A percentile compares a stretch with the other conserved stretches of the same genome.
phyloP scores from a whole-genome alignment of 306 rosid species.

The Dicorynia guianensis region DNA sequence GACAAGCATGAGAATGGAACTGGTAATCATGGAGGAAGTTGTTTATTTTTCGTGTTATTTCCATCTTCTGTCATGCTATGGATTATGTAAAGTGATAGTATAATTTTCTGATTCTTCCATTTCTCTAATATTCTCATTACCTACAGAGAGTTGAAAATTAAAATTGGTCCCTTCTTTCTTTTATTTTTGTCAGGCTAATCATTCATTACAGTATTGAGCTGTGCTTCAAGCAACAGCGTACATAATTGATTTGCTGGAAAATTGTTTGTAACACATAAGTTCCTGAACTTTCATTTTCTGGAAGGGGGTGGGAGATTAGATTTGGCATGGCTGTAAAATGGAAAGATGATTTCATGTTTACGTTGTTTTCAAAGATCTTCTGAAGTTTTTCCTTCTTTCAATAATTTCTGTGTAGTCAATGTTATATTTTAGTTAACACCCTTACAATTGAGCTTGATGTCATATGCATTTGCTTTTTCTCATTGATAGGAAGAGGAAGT shows the following conservation, averaged over 20 bases:
- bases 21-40: conserved; percentile 12
- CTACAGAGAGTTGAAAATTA: conserved; percentile 10
- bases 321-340: conserved; percentile 14
- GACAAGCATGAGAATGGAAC: background rate
- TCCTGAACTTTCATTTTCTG: conserved; percentile 18
- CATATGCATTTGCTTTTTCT: conserved; percentile 41
- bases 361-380: conserved; percentile 2
- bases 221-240: conserved; percentile 6
- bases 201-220: conserved; percentile 9
- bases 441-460: conserved; percentile 26
- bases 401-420: conserved; percentile 6
- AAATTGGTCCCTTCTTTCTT: background rate
- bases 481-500: conserved; percentile 66
- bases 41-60: conserved; percentile 33
- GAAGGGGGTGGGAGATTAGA: conserved; percentile 12
- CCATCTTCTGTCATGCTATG: conserved; percentile 24
- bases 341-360: conserved; percentile 13
- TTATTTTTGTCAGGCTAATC: background rate
- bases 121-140: conserved; percentile 4
- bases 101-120: conserved; percentile 6
- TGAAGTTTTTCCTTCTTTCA: background rate
- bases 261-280: conserved; percentile 19
- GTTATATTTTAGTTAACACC: conserved; percentile 9
- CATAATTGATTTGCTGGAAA: conserved; percentile 1
- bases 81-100: background rate